A percentile compares a stretch with the other conserved stretches of the same genome.
These are phyloP conservation scores for Penicillium sp. DNA, from an alignment of 2,329 filamentous ascomycete species.

Conservation along the genomic window DNA sequence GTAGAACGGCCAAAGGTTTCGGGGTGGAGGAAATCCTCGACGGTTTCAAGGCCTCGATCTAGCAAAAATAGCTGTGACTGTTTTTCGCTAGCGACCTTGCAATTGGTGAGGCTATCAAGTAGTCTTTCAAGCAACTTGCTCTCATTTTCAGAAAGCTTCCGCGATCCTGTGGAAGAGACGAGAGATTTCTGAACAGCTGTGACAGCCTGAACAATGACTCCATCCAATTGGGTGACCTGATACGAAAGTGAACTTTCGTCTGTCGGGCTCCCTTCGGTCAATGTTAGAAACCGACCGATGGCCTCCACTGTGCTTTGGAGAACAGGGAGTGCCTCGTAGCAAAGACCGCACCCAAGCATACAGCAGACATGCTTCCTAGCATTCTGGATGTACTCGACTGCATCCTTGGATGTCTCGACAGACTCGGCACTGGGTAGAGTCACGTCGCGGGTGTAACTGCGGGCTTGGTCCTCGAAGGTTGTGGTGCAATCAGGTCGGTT, in stretches of 20 bases:
- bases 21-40: constrained; percentile 1
- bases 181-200: constrained; percentile 39
- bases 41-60: constrained; percentile 19
- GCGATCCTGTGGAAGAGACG: constrained; percentile 17
- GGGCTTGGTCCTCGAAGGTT: no score
- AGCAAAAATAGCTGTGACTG: constrained; percentile 37
- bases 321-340: background rate
- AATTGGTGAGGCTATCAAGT: background rate
- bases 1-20: no score
- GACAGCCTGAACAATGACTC: constrained; percentile 38
- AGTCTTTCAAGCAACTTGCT: background rate
- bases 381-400: constrained; percentile 20
- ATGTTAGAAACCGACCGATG: background rate
- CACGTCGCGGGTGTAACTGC: no score
- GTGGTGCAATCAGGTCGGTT: no score
- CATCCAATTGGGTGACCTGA: constrained; percentile 34
- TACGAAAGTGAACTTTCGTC: constrained; percentile 20
- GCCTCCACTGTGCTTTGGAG: background rate
- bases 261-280: constrained; percentile 27
- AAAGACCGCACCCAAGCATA: constrained; percentile 34
- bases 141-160: constrained; percentile 15
- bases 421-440: background rate
- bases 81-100: constrained; percentile 1
- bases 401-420: constrained; percentile 2
- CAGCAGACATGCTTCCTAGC: constrained; percentile 24